phyloP scores from a whole-genome alignment of 331 rosid species.

The Ulmus americana region DNA sequence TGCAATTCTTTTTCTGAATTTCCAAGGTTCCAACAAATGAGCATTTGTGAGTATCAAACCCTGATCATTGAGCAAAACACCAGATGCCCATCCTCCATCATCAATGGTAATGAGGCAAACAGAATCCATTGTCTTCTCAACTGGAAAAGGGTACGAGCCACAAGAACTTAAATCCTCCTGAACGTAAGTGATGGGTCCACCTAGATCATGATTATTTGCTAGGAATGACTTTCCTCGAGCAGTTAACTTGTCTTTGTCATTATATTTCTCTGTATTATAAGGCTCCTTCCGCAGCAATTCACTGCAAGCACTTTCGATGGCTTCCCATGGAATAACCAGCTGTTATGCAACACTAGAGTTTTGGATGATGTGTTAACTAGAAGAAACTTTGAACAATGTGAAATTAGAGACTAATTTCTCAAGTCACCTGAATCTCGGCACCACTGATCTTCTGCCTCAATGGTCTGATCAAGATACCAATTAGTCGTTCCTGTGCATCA shows the following conservation, averaged over 20 bases:
- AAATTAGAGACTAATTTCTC: conserved; percentile 18
- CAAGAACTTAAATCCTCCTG: conserved; percentile 24
- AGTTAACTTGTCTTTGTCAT: conserved; percentile 28
- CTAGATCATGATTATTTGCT: conserved; percentile 19
- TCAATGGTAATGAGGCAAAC: conserved; percentile 80
- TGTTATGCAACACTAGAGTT: conserved; percentile 70
- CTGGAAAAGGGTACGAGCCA: conserved; percentile 34
- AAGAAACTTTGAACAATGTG: conserved; percentile 24
- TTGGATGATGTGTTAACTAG: conserved; percentile 57
- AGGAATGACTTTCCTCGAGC: conserved; percentile 29
- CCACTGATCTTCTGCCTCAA: conserved; percentile 73
- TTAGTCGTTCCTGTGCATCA: conserved; percentile 48
- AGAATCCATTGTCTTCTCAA: conserved; percentile 72
- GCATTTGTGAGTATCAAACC: conserved; percentile 95
- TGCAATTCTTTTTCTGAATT: conserved; percentile 64
- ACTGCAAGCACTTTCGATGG: conserved; percentile 61
- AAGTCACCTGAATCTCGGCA: conserved; percentile 84
- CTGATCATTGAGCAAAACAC: conserved; percentile 62
- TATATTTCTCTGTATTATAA: conserved; percentile 33
- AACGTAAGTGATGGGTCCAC: conserved; percentile 24
- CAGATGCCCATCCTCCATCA: conserved; percentile 94
- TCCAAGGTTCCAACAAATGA: conserved; percentile 89
- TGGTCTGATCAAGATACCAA: conserved; percentile 77
- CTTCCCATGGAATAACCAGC: conserved; percentile 97
- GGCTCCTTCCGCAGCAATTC: conserved; percentile 52